Evolutionary conservation across 2,329 filamentous ascomycete genomes (phyloP).

Genomic region (Ophioceras dolichostomum): DNA sequence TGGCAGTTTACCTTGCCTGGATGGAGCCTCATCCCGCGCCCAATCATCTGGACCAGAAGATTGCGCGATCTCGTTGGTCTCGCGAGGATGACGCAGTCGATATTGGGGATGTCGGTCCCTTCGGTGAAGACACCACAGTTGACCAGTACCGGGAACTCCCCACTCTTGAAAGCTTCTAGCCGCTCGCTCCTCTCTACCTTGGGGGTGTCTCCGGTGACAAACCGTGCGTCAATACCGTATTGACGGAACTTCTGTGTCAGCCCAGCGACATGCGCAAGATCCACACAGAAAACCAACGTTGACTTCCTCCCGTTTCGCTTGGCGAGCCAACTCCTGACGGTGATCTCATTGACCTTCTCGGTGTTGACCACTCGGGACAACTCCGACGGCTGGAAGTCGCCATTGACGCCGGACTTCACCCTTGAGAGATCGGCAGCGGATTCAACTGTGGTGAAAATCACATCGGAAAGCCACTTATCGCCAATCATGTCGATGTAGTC

Average conservation of each 20-base stretch:
- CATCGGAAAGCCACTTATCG: slow-evolving; percentile 82
- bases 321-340: slow-evolving; percentile 73
- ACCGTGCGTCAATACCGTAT: slow-evolving; percentile 68
- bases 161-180: slow-evolving; percentile 62
- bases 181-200: slow-evolving; percentile 54
- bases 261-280: slow-evolving; percentile 66
- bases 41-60: slow-evolving; percentile 94
- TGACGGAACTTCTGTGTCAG: slow-evolving; percentile 66
- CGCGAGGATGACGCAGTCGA: slow-evolving; percentile 84
- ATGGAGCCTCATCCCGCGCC: slow-evolving; percentile 76
- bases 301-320: slow-evolving; percentile 59
- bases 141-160: slow-evolving; percentile 74
- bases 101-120: slow-evolving; percentile 93
- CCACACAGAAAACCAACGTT: slow-evolving; percentile 89
- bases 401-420: slow-evolving; percentile 50
- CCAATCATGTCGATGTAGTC: slow-evolving; percentile 57
- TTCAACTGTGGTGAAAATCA: slow-evolving; percentile 87
- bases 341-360: slow-evolving; percentile 65
- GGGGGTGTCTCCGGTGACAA: slow-evolving; percentile 73
- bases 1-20: slow-evolving; percentile 80
- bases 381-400: slow-evolving; percentile 71
- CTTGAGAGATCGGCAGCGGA: slow-evolving; percentile 68
- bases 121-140: slow-evolving; percentile 97
- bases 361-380: slow-evolving; percentile 79
- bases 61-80: slow-evolving; percentile 89